These are phyloP conservation scores for Nidularia sp. DNA, from an alignment of 768 basidiomycete species.

Conservation along the genomic window DNA sequence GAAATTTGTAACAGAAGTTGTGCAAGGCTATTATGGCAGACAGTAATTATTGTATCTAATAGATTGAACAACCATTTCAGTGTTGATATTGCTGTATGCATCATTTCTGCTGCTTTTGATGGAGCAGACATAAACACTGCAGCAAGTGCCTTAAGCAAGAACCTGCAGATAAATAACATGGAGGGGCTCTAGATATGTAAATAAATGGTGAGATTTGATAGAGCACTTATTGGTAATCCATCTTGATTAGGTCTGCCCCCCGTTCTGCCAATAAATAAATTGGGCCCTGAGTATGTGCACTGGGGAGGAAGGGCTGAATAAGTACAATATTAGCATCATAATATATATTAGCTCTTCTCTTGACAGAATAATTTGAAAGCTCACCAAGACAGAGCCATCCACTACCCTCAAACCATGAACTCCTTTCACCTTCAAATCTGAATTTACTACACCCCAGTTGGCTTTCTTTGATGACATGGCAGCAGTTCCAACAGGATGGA, in stretches of 20 bases:
- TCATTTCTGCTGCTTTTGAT: too few species aligned
- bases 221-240: too few species aligned
- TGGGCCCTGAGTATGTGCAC: conserved; percentile 19
- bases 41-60: too few species aligned
- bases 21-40: too few species aligned
- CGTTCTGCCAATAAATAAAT: conserved; percentile 21
- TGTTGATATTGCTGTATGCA: too few species aligned
- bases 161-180: too few species aligned
- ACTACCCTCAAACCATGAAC: conserved; percentile 21
- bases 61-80: too few species aligned
- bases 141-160: too few species aligned
- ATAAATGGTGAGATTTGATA: too few species aligned
- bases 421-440: conserved; percentile 20
- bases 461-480: conserved; percentile 14
- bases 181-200: too few species aligned
- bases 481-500: conserved; percentile 19
- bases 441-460: conserved; percentile 18
- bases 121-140: too few species aligned
- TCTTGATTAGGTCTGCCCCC: conserved; percentile 20
- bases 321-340: not conserved
- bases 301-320: conserved; percentile 13
- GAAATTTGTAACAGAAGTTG: too few species aligned
- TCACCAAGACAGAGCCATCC: conserved; percentile 21
- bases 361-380: not conserved
- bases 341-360: not conserved